Base-by-base conservation (phyloP, 1,284 basidiomycete genomes). In the Cryptococcus sp. region DNA sequence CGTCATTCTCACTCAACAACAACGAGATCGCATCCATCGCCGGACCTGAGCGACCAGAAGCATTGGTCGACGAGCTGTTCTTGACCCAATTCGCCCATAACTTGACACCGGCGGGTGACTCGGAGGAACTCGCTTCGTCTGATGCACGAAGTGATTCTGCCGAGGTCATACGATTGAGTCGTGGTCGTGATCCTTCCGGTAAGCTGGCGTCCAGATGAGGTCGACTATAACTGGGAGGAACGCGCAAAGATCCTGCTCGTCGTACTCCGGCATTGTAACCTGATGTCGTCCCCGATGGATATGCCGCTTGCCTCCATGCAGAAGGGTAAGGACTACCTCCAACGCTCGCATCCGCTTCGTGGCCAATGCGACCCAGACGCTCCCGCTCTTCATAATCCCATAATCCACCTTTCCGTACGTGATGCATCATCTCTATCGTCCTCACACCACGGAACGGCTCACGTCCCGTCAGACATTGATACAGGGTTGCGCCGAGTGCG, bases 401-500 rank as follows among this genome's bases (percentile, higher is more conserved):
- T 46, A 80, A 77, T 3, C 66, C 78, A 19, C 80, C 81, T 38
- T 73, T 69, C 17, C 73, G 67, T 17, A 81, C 79, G 57, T 77
- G 73, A 55, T 79, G 69, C 77, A 80, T 80, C 64, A 79, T 75
- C 65, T 82, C 80, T 25, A 79, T 64, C 0, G 74, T 66, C 11
- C 80, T 68, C 6, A 66, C 58, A 15, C 78, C 76, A 41, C 72
- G 68, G 66, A 78, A 82, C 3, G 82, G 82, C 55, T 82, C 80
- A 8, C 75, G 64, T 0, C 79, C 80, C 1, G 79, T 79, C 44
- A 82, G 59, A 47, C 78, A 73, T 51, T 80, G 78, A 51, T 77
- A 74, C 19, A 82, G 74, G 5, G 81, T 80, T 1, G 81, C 79
- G 25, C 81, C 82, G 44, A 82, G 75, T 20, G 79, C 74, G 64